Evolutionary conservation across 2,329 filamentous ascomycete species (phyloP), one percentile per base, ranked within the genome.

Genomic region (Neopestalotiopsis clavispora): DNA sequence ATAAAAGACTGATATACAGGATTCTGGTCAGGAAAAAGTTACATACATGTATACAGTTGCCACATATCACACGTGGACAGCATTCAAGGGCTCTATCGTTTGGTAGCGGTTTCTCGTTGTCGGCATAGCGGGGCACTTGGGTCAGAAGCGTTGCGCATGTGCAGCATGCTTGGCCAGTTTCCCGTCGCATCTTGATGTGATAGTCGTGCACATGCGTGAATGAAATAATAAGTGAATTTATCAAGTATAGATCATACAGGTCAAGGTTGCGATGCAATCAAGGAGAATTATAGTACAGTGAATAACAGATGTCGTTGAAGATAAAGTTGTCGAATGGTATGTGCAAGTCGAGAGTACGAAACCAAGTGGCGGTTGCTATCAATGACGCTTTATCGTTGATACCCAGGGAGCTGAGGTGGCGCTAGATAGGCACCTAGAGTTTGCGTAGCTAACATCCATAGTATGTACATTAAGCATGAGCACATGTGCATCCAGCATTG

Each of bases 51-150:
- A 93, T 87, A 80, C 93, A 95, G 70, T 83, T 84, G 17, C 89
- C 88, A 80, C 93, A 96, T 75, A 95, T 92, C 52, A 89, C 83
- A 67, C 93, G 87, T 59, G 83, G 83, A 78, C 93, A 95, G 78
- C 93, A 95, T 42, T 86, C 84, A 38, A 94, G 83, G 70, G 85
- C 82, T 65, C 91, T 87, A 75, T 91, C 87, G 62, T 85, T 82
- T 32, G 87, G 84, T 2, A 87, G 80, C 14, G 87, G 85, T 76
- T 91, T 93, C 81, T 91, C 90, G 72, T 86, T 62, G 13, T 62
- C 81, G 74, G 84, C 84, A 34, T 84, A 81, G 42, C 85, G 83
- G 65, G 86, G 83, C 38, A 87, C 83, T 4, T 86, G 82, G 58
- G 85, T 83, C 32, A 94, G 85, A 32, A 90, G 80, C 30, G 83